Base-by-base conservation (phyloP, 805 yeast species). In the Lachancea sp. region DNA sequence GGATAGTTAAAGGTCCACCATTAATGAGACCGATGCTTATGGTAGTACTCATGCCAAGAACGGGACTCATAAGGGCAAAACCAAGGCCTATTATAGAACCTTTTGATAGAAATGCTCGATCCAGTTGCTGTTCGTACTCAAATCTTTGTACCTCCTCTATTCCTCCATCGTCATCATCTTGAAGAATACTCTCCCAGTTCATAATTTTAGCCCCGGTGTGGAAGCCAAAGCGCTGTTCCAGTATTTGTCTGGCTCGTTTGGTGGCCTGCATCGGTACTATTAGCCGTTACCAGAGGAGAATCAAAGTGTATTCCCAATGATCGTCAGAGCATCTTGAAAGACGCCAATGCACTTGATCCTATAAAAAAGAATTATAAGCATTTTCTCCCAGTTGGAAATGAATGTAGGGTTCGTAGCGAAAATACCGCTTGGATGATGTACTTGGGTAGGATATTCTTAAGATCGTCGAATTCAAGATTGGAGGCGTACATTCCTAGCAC, bases 61-160 rank as follows among this genome's bases (percentile, higher is more conserved):
- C 90, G 0, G 86, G 89, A 30, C 86, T 84, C 89, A 84, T 82
- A 23, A 84, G 63, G 1, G 88, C 78, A 56, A 84, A 83, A 0
- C 92, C 90, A 18, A 84, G 64, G 3, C 92, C 95, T 17, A 84
- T 74, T 33, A 84, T 76, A 0, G 89, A 80, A 1, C 77, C 67
- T 8, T 81, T 79, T 0, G 85, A 78, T 41, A 83, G 68, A 25
- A 60, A 43, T 45, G 80, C 78, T 49, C 86, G 70, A 44, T 76
- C 77, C 44, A 84, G 64, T 34, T 79, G 83, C 55, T 81, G 88
- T 49, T 80, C 80, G 56, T 84, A 83, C 41, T 76, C 75, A 67
- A 83, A 81, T 51, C 78, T 83, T 47, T 82, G 88, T 11, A 81
- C 77, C 8, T 72, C 72, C 49, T 78, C 83, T 2, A 50, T 63